Base-by-base conservation (phyloP, 495 filamentous ascomycete genomes). In the Daldinia loculata region DNA sequence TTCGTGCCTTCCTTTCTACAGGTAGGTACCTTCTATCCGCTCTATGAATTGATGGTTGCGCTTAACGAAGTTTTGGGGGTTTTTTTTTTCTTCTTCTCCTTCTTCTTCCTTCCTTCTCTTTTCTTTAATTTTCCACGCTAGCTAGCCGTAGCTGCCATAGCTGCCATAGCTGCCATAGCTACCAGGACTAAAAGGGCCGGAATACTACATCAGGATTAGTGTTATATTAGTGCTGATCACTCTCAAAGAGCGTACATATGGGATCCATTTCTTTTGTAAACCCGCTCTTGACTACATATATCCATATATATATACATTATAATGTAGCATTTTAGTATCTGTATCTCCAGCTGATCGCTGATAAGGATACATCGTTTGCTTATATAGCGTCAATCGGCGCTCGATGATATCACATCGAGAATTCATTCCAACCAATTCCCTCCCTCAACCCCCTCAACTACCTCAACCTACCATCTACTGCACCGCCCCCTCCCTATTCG, bases 341-440 rank as follows among this genome's bases (percentile, higher is more conserved):
- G 24, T 45, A 45, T 30, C 38, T n/a, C 56, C 19, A 56, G 61
- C 61, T 56, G 26, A 50, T 30, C 43, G 14, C 43, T 27, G 43
- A 61, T 61, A 61, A 63, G 32, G 32, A 29, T 52, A 29, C 26
- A 14, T 32, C 32, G 24, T 41, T 71, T 56, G 56, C 56, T 43
- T 53, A 59, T 56, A 39, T 51, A 56, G 19, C 61, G 45, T 70
- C 67, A 61, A 61, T 70, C 24, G n/a, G 68, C 60, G 70, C 70
- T 68, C 22, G 61, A 69, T 73, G 70, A 69, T 69, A 66, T 73
- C 70, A 73, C 56, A 29, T 15, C 24, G 29, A 43, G 48, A 15
- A 57, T 22, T 29, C 26, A 29, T 63, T 59, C 53, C 69, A 59
- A 63, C 6, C 43, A 48, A 48, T 48, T 48, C 43, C 0, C 19